These are phyloP conservation scores for Wallacemonas sp. DNA, from an alignment of 208 protist genomes.

Conservation along the genomic window DNA sequence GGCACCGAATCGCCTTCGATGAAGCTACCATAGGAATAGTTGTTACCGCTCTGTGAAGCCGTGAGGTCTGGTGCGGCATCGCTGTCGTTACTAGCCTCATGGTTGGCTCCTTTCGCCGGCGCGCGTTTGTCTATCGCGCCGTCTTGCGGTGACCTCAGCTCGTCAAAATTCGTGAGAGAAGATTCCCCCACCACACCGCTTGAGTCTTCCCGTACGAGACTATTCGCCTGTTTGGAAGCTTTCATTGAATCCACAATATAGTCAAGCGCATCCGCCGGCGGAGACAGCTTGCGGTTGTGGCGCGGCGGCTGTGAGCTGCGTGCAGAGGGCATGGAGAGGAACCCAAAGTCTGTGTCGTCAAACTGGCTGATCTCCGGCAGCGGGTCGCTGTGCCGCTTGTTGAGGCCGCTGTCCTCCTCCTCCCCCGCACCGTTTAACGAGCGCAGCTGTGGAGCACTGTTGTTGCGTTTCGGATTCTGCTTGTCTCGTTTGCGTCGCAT, in stretches of 20 bases:
- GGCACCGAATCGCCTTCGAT: too few relatives aligned
- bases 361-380: conserved; percentile 8
- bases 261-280: not conserved
- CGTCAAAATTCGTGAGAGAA: not conserved
- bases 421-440: not conserved
- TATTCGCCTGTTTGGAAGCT: not conserved
- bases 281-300: not conserved
- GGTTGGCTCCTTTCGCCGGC: too few relatives aligned
- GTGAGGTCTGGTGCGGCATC: too few relatives aligned
- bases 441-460: not conserved
- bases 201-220: not conserved
- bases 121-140: too few relatives aligned
- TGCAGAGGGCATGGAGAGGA: too few relatives aligned
- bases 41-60: too few relatives aligned
- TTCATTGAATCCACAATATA: not conserved
- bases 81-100: conserved; percentile 6
- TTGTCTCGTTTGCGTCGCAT: not conserved
- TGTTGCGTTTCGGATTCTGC: not conserved
- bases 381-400: conserved; percentile 8
- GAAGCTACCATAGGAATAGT: conserved; percentile 6
- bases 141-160: not conserved
- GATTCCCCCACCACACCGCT: not conserved
- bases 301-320: too few relatives aligned
- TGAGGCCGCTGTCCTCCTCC: not conserved
- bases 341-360: not conserved